phyloP scores from a whole-genome alignment of 805 yeast species.

The Starmerella bombi region DNA sequence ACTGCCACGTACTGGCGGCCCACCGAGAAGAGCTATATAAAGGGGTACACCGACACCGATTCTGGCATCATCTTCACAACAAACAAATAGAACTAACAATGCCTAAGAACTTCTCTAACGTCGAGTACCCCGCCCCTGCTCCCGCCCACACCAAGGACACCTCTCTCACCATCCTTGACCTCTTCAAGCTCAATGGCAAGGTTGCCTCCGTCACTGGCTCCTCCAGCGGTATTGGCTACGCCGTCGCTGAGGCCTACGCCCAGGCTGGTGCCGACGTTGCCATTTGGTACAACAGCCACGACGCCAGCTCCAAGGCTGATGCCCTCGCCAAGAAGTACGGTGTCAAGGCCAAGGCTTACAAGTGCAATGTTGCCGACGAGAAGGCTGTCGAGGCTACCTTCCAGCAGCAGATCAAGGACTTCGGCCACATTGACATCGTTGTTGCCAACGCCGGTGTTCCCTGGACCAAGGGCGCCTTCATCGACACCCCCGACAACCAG shows the following conservation, averaged over 20 bases:
- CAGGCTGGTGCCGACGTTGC: constrained; percentile 83
- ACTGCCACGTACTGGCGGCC: no score
- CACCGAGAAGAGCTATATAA: no score
- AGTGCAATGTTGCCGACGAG: constrained; percentile 42
- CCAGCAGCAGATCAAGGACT: constrained; percentile 44
- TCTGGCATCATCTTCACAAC: no score
- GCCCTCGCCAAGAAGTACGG: constrained; percentile 44
- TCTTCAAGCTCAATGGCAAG: constrained; percentile 69
- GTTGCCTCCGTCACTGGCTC: constrained; percentile 79
- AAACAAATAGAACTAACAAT: constrained; percentile 10
- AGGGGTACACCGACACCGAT: no score
- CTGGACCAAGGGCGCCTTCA: constrained; percentile 55
- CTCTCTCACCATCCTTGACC: constrained; percentile 39
- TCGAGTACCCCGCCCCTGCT: constrained; percentile 20
- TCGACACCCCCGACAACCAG: constrained; percentile 36
- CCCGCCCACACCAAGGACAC: constrained; percentile 18
- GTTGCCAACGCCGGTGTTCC: constrained; percentile 87
- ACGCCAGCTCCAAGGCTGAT: constrained; percentile 51
- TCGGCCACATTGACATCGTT: constrained; percentile 68
- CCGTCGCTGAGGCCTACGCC: constrained; percentile 69
- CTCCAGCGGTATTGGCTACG: constrained; percentile 69
- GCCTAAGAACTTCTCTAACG: constrained; percentile 19
- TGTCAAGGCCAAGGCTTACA: constrained; percentile 50
- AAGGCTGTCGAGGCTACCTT: constrained; percentile 39
- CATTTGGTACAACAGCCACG: constrained; percentile 49